Percentiles rank a stretch among this genome's conserved stretches.
Conservation (phyloP, 768 basidiomycete genomes). For the Hericium erinaceus region DNA sequence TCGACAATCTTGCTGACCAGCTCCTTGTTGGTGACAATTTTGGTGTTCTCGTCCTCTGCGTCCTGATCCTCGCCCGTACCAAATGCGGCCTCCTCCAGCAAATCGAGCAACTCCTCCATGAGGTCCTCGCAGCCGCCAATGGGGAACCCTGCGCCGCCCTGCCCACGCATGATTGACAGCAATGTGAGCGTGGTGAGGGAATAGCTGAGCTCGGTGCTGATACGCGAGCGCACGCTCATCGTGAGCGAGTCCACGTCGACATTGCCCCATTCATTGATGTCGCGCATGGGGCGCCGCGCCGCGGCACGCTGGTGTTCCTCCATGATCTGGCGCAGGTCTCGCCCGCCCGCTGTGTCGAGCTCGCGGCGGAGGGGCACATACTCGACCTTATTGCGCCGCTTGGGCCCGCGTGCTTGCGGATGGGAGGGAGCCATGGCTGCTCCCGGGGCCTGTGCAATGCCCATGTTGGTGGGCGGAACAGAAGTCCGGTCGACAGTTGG, state of each 20-base stretch:
- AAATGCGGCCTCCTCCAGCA: conserved; percentile 79
- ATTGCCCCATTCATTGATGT: conserved; percentile 78
- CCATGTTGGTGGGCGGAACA: conserved; percentile 13
- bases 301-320: conserved; percentile 45
- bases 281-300: conserved; percentile 46
- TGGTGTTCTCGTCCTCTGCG: conserved; percentile 10
- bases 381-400: conserved; percentile 70
- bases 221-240: conserved; percentile 84
- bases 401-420: conserved; percentile 34
- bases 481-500: conserved; percentile 17
- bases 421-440: conserved; percentile 2
- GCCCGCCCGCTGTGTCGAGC: conserved; percentile 69
- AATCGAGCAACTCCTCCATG: conserved; percentile 77
- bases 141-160: conserved; percentile 62
- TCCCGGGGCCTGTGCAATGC: not conserved
- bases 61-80: conserved; percentile 30
- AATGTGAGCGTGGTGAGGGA: conserved; percentile 81
- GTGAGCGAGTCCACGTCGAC: conserved; percentile 89
- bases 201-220: conserved; percentile 80
- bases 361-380: conserved; percentile 78
- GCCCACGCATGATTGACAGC: conserved; percentile 68
- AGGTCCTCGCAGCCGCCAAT: conserved; percentile 71
- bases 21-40: conserved; percentile 55
- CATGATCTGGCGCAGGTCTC: conserved; percentile 63
- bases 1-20: conserved; percentile 52